phyloP scores from a whole-genome alignment of 2,329 filamentous ascomycete species.

The Colletotrichum sp. region DNA sequence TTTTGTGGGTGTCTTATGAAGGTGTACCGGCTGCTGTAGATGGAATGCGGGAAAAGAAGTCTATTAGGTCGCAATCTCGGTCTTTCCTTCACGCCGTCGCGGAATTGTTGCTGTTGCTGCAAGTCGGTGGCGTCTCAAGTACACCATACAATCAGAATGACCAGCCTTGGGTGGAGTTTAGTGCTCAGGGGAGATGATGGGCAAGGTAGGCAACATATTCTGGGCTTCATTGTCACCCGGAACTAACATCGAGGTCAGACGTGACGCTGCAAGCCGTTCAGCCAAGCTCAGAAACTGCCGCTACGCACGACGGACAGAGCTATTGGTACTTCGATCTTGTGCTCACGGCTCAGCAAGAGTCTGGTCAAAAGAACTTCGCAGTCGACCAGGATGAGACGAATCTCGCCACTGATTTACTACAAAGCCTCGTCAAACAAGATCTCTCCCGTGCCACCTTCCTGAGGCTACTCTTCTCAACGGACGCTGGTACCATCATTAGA shows the following conservation, averaged over 20 bases:
- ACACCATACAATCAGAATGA: not conserved
- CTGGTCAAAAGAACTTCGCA: not conserved
- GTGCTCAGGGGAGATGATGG: not conserved
- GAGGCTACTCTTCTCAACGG: not conserved
- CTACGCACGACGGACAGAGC: too few relatives aligned
- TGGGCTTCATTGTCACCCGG: not conserved
- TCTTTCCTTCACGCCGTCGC: not conserved
- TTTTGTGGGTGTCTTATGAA: not conserved
- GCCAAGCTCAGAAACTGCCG: not conserved
- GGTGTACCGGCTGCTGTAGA: not conserved
- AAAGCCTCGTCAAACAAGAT: not conserved
- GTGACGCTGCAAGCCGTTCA: not conserved
- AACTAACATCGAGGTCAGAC: not conserved
- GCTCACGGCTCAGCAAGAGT: not conserved
- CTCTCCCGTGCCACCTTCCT: not conserved
- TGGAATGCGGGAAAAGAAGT: fast-evolving
- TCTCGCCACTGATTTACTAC: not conserved
- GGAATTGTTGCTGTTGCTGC: not conserved
- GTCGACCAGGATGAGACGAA: not conserved
- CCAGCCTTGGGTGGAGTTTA: not conserved
- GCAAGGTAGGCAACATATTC: not conserved
- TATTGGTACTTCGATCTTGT: not conserved
- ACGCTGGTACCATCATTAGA: not conserved
- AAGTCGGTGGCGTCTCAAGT: not conserved
- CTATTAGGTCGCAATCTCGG: not conserved